Conservation (phyloP, 2,329 filamentous ascomycete species). For the Cytospora paraplurivora region DNA sequence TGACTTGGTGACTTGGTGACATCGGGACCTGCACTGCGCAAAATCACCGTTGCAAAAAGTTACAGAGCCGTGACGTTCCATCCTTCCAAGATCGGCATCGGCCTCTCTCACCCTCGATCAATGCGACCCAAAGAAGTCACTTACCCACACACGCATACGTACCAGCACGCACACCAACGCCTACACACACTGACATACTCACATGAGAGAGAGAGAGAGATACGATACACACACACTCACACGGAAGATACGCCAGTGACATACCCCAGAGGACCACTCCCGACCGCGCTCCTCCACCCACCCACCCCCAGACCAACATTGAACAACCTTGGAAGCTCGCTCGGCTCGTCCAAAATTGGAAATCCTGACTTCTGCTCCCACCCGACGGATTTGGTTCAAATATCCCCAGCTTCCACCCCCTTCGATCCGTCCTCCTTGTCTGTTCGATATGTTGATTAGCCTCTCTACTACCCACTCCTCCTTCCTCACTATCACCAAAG, state of each 20-base stretch:
- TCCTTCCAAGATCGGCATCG: conserved; percentile 22
- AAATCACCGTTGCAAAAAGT: conserved; percentile 7
- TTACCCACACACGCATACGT: not conserved
- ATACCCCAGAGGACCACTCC: too few relatives aligned
- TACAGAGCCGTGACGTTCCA: conserved; percentile 24
- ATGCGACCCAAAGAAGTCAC: not conserved
- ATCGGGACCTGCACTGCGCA: conserved; percentile 13
- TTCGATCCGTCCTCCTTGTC: conserved; percentile 1
- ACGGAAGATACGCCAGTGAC: not conserved
- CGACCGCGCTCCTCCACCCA: not conserved
- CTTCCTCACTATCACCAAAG: conserved; percentile 10
- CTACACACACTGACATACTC: not conserved
- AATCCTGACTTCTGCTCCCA: not conserved
- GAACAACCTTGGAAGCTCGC: not conserved
- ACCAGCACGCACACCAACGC: not conserved
- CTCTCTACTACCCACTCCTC: not conserved
- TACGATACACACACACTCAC: not conserved
- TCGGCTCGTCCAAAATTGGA: conserved; percentile 2
- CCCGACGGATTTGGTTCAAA: conserved; percentile 23
- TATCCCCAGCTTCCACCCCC: conserved; percentile 23
- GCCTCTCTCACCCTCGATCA: conserved; percentile 23
- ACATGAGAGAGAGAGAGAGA: too few relatives aligned
- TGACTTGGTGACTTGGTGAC: conserved; percentile 8
- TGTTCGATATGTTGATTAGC: conserved; percentile 14
- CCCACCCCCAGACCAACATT: not conserved